Base-by-base conservation (phyloP, 257 asterid genomes). In the Nicotiana tabacum region DNA sequence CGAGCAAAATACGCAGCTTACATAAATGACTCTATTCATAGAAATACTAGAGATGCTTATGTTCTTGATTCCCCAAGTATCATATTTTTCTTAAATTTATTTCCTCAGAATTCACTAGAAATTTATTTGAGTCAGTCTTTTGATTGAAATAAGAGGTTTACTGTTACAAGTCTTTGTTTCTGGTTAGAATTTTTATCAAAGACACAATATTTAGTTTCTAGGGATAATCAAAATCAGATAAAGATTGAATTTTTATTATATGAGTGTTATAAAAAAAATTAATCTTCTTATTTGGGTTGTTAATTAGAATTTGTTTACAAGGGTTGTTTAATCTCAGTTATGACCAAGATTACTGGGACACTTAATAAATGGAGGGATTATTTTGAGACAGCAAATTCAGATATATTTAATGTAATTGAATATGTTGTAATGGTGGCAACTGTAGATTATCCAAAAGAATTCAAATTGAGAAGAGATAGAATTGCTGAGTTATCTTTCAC, bases 321-420 rank as follows among this genome's bases (percentile, higher is more conserved):
- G 66, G 43, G 83, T 48, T 74, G 80, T 21, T 10, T 30, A 10
- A 51, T 70, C 46, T 9, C 2, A 21, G 24, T 56, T 76, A 88
- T 89, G 94, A 82, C 39, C 2, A 83, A 66, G 51, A 77, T 64
- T 82, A 64, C 68, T 4, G 24, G 21, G 69, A 85, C 81, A 32
- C 78, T 90, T 4, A 93, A 89, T 32, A 84, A 84, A 67, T 91
- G 91, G 92, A 88, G 92, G 86, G 86, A 81, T n/a, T 91, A 85
- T 87, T 89, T 91, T 85, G 46, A 83, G 72, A 64, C 53, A 37
- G 82, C 87, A 6, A 67, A 81, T 81, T 83, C 78, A 1, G 84
- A 88, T 56, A 88, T 91, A 2, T 90, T 88, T 39, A 80, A 70
- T 27, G 62, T 90, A 46, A 88, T 91, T 39, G 89, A 91, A 74